Evolutionary conservation across 2,329 filamentous ascomycete genomes (phyloP), one percentile per base, ranked within the genome.

Genomic region (Pyricularia pennisetigena): DNA sequence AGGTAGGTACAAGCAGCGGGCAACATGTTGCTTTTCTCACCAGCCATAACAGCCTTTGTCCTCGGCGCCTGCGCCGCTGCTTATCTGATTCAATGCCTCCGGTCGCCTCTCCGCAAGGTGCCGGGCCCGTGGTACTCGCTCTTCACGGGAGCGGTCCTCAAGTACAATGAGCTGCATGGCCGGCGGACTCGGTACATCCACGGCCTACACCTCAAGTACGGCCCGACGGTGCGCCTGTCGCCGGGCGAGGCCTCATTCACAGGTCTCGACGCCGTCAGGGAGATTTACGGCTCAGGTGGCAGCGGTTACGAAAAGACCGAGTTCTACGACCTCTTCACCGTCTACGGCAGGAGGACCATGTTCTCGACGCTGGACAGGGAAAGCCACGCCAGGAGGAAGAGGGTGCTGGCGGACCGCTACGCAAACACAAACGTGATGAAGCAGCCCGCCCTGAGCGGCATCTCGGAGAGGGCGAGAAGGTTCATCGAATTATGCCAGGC

Each of bases 381-480:
- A 6, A 80, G 89, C 85, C 89, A 91, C 73, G 85, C 85, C 32
- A 85, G 83, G 70, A 82, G 87, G 69, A 90, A 88, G 73, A 82
- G 87, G 30, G 79, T 88, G 65, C 80, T 91, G 63, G 88, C 88
- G 1, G 87, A 90, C 73, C 82, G 87, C 32, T 91, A 91, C 74
- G 86, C 88, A 32, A 91, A 90, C 76, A 86, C 84, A 68, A 91
- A 90, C 73, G 79, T 91, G 66, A 82, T 90, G 77, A 83, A 83
- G 32, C 75, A 82, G 4, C 78, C 79, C 2, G 83, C 87, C 2
- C 75, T 90, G 30, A 75, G 79, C 4, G 88, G 86, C 2, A 87
- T 91, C 65, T 77, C 83, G 67, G 82, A 86, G 70, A 80, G 87
- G 6, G 86, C 88, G 0, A 76, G 74, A 49, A 80, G 80, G 30